Percentiles rank a stretch among this genome's conserved stretches.
These are phyloP conservation scores for Artemisia tridentata DNA, from an alignment of 129 eudicot genomes.

Conservation along the genomic window DNA sequence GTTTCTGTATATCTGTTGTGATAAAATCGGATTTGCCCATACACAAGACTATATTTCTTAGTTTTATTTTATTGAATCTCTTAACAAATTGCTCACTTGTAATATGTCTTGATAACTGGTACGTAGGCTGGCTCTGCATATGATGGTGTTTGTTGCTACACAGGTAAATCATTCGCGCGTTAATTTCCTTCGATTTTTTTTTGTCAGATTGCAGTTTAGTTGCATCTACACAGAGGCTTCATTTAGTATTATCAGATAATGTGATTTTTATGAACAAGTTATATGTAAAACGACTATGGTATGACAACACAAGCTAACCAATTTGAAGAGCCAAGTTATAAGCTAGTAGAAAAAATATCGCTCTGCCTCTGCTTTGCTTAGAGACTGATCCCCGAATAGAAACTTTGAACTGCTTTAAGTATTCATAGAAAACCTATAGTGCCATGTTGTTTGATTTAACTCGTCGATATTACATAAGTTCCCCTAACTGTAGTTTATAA, in stretches of 20 bases:
- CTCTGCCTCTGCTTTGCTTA: slow-evolving; percentile 6
- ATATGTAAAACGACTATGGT: background rate
- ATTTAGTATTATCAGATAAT: no score
- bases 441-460: background rate
- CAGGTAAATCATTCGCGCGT: slow-evolving; percentile 51
- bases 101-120: no score
- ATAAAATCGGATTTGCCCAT: no score
- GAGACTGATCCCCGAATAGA: background rate
- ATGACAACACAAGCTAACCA: background rate
- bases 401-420: background rate
- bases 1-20: no score
- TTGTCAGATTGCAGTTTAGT: background rate
- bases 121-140: no score
- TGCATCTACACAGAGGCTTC: background rate
- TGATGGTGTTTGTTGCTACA: slow-evolving; percentile 90
- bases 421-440: background rate
- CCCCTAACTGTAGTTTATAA: background rate
- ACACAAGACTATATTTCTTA: no score
- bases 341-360: background rate
- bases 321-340: background rate
- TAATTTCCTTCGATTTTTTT: background rate
- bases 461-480: background rate
- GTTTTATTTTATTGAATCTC: no score
- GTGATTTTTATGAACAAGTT: background rate
- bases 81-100: no score